A percentile compares a stretch with the other conserved stretches of the same genome.
phyloP scores from a whole-genome alignment of 495 filamentous ascomycete species.

The Penicillium ochrochloron region DNA sequence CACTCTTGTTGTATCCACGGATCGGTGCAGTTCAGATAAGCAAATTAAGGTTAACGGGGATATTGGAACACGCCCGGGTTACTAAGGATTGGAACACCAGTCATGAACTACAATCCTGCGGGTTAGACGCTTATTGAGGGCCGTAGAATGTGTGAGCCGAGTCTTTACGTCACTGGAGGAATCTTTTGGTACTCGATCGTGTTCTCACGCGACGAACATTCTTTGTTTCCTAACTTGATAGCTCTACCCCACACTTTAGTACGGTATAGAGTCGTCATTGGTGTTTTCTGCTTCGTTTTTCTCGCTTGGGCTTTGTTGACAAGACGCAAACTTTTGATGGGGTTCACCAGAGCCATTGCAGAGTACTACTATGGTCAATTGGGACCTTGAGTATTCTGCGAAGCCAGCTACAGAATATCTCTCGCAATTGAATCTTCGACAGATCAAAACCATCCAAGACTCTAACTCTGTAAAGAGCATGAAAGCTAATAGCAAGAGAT shows the following conservation, averaged over 20 bases:
- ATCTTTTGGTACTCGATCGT: neutral
- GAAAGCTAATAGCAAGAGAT: constrained; percentile 22
- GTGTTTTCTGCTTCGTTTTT: neutral
- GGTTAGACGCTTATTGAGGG: neutral
- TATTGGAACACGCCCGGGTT: constrained; percentile 5
- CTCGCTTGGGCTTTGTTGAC: neutral
- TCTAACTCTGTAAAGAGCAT: constrained; percentile 13
- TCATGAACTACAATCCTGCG: constrained; percentile 1
- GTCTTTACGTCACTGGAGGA: constrained; percentile 19
- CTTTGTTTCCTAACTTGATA: constrained; percentile 7
- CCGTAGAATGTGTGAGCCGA: neutral
- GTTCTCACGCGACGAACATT: constrained; percentile 4
- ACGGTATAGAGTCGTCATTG: neutral
- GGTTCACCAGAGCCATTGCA: neutral
- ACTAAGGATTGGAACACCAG: constrained; percentile 15
- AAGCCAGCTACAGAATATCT: neutral
- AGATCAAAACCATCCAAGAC: neutral
- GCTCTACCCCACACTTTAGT: neutral
- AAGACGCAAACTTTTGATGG: neutral
- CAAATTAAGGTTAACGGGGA: constrained; percentile 11
- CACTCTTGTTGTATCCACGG: constrained; percentile 21
- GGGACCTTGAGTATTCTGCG: neutral
- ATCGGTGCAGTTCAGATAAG: constrained; percentile 14
- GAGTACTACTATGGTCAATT: neutral
- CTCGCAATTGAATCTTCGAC: neutral